Base-by-base conservation (phyloP, 2,329 filamentous ascomycete species). In the Penicillium concentricum region DNA sequence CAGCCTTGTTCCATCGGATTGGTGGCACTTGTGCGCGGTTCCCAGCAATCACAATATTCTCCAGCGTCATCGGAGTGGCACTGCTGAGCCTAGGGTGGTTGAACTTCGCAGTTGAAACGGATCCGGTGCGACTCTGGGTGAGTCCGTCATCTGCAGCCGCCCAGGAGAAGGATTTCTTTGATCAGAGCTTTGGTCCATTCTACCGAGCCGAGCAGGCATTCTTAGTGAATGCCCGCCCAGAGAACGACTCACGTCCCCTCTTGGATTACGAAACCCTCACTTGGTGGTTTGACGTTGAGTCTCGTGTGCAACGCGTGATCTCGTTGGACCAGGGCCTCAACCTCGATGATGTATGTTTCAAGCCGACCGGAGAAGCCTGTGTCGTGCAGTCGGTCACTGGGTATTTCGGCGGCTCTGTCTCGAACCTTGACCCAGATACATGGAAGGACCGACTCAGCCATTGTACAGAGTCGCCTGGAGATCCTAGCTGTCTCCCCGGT, bases 81-180 rank as follows among this genome's bases (percentile, higher is more conserved):
- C 72, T 96, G 5, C 80, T 99, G 60, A 97, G 92, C 69, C 76
- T 93, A 35, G 94, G 94, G 1, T 96, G 91, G 91, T 78, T 94
- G 57, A 85, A 85, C 43, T 99, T 99, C 68, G 83, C 90, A n/a
- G 82, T 99, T 35, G 94, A 97, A 74, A 90, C 82, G 22, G 89
- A 97, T 60, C 94, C 94, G 6, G 94, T 95, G 12, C 87, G 90
- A 46, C 79, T 99, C 9, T 99, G 94, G 94, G 94, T 99, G n/a
- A 92, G 93, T 67, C 94, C 94, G 8, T 89, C 89, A 9, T 97
- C 94, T 4, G 85, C 87, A 47, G 93, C 95, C 20, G 94, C 94
- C 0, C 84, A 91, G 70, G 93, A 99, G 72, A 99, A 99, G 77
- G 83, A 84, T 1, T 99, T 95, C 71, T 99, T 97, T 63, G 95